A percentile compares a stretch with the other conserved stretches of the same genome.
Evolutionary conservation across 148 eudicot species (phyloP).

Genomic region (Vaccinium vitisidaea): DNA sequence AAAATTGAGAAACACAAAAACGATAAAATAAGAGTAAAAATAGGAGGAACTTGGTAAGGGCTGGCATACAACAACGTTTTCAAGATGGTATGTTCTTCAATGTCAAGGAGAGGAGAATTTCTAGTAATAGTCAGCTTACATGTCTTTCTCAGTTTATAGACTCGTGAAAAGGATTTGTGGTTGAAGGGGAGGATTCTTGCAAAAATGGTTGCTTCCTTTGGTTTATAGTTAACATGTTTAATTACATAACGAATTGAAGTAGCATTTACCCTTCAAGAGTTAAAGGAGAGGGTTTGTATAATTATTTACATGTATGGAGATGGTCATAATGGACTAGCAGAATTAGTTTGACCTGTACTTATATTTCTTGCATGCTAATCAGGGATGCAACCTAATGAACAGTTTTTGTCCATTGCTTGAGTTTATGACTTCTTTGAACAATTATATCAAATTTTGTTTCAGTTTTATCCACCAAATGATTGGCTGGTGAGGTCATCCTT

Average conservation of each 20-base stretch:
- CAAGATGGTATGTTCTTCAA: neutral
- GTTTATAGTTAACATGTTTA: neutral
- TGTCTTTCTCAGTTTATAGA: neutral
- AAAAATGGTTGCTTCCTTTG: neutral
- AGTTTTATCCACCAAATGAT: slow-evolving; percentile 82
- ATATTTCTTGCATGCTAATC: neutral
- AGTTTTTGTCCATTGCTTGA: neutral
- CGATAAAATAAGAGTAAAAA: no score
- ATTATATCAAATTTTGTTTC: slow-evolving; percentile 21
- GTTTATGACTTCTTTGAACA: neutral
- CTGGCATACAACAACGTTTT: neutral
- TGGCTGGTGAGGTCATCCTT: slow-evolving; percentile 88
- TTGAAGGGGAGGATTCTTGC: neutral
- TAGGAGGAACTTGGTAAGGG: neutral
- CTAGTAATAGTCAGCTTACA: neutral
- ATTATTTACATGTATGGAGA: neutral
- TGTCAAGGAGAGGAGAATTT: neutral
- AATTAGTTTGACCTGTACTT: neutral
- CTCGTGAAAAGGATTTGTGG: neutral
- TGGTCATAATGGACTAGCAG: neutral
- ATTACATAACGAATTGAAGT: neutral
- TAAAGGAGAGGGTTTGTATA: neutral
- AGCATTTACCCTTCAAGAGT: neutral
- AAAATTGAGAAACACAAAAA: neutral
- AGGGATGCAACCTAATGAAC: neutral